phyloP scores from a whole-genome alignment of 345 rosid genomes.

The Sisymbrium altissimum region DNA sequence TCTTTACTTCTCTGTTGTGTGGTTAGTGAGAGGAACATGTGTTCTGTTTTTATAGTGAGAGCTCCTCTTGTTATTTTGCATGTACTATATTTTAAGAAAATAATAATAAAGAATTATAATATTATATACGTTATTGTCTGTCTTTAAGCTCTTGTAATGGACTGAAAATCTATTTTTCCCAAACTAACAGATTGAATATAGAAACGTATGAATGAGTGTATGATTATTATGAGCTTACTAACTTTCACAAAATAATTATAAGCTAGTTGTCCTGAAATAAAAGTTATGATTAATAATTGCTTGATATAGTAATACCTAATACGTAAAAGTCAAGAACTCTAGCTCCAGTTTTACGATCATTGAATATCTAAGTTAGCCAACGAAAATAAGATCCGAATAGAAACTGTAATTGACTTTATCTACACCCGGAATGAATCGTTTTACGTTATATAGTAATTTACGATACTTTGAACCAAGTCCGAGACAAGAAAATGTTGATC shows the following conservation, averaged over 20 bases:
- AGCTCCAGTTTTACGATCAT: background rate
- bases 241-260: conserved; percentile 9
- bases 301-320: background rate
- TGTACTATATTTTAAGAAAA: background rate
- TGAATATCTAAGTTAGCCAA: background rate
- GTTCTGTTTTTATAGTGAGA: conserved; percentile 30
- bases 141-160: background rate
- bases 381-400: background rate
- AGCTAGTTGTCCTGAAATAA: conserved; percentile 19
- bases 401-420: background rate
- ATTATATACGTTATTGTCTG: conserved; percentile 1
- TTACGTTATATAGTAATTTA: background rate
- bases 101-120: background rate
- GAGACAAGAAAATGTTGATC: background rate
- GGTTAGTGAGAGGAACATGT: conserved; percentile 24
- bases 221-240: background rate
- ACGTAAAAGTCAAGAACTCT: conserved; percentile 1
- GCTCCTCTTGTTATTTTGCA: conserved; percentile 7
- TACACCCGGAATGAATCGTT: background rate
- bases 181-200: background rate
- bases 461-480: conserved; percentile 14
- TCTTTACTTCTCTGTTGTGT: conserved; percentile 22
- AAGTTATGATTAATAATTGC: background rate
- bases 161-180: background rate
- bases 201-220: background rate